phyloP scores from a whole-genome alignment of 2,329 filamentous ascomycete genomes.

The Calcarisporium arbuscula region DNA sequence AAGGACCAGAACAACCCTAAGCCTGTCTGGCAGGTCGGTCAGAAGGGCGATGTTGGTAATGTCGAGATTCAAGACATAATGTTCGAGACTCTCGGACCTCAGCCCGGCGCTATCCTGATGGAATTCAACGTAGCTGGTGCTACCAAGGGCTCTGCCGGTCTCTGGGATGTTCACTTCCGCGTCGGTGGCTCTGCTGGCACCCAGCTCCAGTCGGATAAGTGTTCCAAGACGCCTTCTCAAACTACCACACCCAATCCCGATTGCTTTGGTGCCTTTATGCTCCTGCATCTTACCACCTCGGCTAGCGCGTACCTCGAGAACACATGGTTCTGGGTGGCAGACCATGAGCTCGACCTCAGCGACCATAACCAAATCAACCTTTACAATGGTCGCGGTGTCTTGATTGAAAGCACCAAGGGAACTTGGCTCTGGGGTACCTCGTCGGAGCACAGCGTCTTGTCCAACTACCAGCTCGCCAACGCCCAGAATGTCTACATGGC shows the following conservation, averaged over 20 bases:
- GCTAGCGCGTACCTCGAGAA: conserved; percentile 79
- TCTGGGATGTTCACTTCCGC: conserved; percentile 97
- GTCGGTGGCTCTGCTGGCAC: conserved; percentile 84
- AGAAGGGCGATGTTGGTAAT: conserved; percentile 66
- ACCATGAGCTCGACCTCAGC: conserved; percentile 76
- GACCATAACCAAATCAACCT: conserved; percentile 77
- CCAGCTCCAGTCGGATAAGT: conserved; percentile 70
- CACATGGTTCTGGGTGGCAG: conserved; percentile 83
- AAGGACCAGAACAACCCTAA: conserved; percentile 67
- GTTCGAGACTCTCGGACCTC: conserved; percentile 75
- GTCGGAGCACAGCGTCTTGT: conserved; percentile 60
- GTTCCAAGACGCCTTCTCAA: conserved; percentile 65
- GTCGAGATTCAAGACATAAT: conserved; percentile 88
- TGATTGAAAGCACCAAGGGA: conserved; percentile 67
- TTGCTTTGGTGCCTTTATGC: conserved; percentile 69
- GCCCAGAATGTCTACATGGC: conserved; percentile 77
- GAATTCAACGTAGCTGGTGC: conserved; percentile 79
- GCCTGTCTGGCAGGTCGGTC: conserved; percentile 80
- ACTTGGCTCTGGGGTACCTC: conserved; percentile 77
- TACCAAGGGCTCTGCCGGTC: conserved; percentile 62
- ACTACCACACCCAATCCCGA: conserved; percentile 55
- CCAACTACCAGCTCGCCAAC: conserved; percentile 80
- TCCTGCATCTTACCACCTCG: conserved; percentile 57
- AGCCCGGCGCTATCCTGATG: conserved; percentile 83
- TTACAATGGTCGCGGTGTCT: conserved; percentile 80